Evolutionary conservation across 257 asterid genomes (phyloP), one percentile per base, ranked within the genome.

Genomic region (Jasminum sambac): DNA sequence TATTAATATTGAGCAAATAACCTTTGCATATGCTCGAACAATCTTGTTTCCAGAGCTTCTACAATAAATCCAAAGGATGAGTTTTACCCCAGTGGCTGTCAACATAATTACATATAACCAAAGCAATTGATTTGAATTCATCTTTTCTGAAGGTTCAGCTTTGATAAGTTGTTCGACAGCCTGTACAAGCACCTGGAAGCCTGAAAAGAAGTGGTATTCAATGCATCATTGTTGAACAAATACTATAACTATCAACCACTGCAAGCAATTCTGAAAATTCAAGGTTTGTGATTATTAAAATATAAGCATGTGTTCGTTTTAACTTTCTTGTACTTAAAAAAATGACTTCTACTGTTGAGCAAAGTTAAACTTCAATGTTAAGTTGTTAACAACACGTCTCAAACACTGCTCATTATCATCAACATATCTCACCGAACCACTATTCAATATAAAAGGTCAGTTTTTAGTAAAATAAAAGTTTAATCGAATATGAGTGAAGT

Each of bases 11-110:
- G 60, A 16, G 30, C 34, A 30, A 24, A 61, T 26, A 16, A 85
- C 92, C 89, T 82, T 82, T 16, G 91, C 91, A 43, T 88, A 88
- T 67, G 89, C 95, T 39, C 85, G 82, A 13, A 88, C 95, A 1
- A 88, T 88, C 72, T 84, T 78, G 83, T 88, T 88, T 64, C 85
- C 82, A 0, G 89, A 85, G 72, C 85, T 82, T 77, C 82, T 68
- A 68, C 95, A 88, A 71, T 85, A 88, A 19, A 88, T 17, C 91
- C 90, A 84, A 9, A 88, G 87, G 12, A 83, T 25, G n/a, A 88
- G 82, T 66, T 88, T 88, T 4, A 84, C 78, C 11, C 63, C 91
- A 0, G 91, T 88, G 30, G 91, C 87, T 3, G 88, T 72, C 48
- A 88, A 76, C 95, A 88, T 88, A 41, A 88, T 88, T 17, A 77